Evolutionary conservation across 2,329 filamentous ascomycete species (phyloP).

Genomic region (Fusarium aywerte): DNA sequence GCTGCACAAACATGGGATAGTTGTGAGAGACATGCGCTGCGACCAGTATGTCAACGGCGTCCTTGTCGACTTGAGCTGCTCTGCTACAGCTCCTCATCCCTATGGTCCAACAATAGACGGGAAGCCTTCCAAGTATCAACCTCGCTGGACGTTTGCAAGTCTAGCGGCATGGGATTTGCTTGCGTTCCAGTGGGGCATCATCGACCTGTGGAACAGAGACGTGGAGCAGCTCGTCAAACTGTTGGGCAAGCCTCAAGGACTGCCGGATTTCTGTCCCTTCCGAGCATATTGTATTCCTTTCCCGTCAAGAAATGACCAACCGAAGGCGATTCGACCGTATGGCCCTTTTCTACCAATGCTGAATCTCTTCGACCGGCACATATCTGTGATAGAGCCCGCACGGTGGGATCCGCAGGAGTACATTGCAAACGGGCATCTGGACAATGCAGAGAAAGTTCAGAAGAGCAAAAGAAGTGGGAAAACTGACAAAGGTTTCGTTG

Average conservation of each 20-base stretch:
- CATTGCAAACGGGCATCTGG: background rate
- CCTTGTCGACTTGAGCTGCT: slow-evolving; percentile 5
- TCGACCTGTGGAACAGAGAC: background rate
- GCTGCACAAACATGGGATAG: slow-evolving; percentile 4
- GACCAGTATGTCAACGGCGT: slow-evolving; percentile 20
- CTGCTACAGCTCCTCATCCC: slow-evolving; percentile 5
- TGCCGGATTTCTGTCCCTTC: background rate
- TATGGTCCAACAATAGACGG: background rate
- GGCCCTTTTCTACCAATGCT: slow-evolving; percentile 7
- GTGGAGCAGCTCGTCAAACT: background rate
- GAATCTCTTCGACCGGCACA: background rate
- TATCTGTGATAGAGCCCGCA: background rate
- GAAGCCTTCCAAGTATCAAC: background rate
- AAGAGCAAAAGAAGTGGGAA: background rate
- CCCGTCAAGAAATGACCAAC: no score
- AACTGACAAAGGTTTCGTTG: background rate
- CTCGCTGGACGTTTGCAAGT: slow-evolving; percentile 13
- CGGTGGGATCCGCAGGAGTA: slow-evolving; percentile 13
- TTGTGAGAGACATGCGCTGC: background rate
- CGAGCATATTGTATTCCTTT: background rate
- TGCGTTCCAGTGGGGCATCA: background rate
- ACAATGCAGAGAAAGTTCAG: background rate
- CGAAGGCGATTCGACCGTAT: background rate
- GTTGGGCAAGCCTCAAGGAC: background rate
- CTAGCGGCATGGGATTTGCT: slow-evolving; percentile 13